These are phyloP conservation scores for Juncus effusus DNA, from an alignment of 176 grass and related monocot species.

Conservation along the genomic window DNA sequence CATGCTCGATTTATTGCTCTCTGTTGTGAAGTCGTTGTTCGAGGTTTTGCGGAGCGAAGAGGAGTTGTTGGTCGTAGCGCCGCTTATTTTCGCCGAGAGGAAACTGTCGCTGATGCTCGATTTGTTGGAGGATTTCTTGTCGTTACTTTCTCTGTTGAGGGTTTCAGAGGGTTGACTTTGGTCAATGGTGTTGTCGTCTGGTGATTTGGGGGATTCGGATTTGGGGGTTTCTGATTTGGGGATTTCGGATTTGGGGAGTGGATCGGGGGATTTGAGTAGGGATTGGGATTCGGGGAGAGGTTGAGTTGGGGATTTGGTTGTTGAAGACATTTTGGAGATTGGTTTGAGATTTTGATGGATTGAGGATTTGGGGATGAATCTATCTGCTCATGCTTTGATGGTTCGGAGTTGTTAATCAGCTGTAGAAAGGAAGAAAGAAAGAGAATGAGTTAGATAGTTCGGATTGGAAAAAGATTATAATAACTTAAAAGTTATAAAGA, in stretches of 20 bases:
- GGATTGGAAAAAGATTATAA: not conserved
- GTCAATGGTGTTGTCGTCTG: conserved; percentile 36
- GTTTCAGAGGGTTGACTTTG: conserved; percentile 23
- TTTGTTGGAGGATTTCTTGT: conserved; percentile 66
- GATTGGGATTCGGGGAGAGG: conserved; percentile 22
- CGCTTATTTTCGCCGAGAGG: conserved; percentile 78
- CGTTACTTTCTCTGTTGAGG: conserved; percentile 48
- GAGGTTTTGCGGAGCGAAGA: conserved; percentile 58
- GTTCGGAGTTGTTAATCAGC: not conserved
- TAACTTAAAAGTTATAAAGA: not conserved
- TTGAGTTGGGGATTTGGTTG: conserved; percentile 11
- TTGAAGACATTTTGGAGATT: conserved; percentile 20
- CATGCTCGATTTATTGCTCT: conserved; percentile 91
- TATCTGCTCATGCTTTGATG: conserved; percentile 20
- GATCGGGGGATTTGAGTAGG: conserved; percentile 5
- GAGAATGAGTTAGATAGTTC: not conserved
- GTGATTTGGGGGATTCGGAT: conserved; percentile 37
- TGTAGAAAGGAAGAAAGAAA: conserved; percentile 1
- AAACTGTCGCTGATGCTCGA: conserved; percentile 75
- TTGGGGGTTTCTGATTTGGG: conserved; percentile 29
- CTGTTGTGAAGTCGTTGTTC: conserved; percentile 48
- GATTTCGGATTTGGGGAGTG: conserved; percentile 26
- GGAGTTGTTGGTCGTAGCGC: conserved; percentile 73
- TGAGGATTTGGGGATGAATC: not conserved
- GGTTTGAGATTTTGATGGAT: not conserved